Percentiles rank a stretch among this genome's conserved stretches.
These are phyloP conservation scores for Mycena haematopus DNA, from an alignment of 768 basidiomycete species.

Conservation along the genomic window DNA sequence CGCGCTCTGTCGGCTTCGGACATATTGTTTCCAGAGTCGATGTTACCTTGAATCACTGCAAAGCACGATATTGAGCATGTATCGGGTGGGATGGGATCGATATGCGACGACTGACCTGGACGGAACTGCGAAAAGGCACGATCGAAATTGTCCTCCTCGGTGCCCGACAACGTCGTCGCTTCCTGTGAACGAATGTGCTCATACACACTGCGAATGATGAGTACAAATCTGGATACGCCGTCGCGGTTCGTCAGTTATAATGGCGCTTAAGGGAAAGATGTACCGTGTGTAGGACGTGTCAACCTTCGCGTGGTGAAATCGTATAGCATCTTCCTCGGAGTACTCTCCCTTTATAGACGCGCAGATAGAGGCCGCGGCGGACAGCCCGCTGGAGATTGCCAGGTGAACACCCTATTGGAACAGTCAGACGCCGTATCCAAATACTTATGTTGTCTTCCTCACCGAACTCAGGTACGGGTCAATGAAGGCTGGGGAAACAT, in stretches of 20 bases:
- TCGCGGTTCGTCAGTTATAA: neutral
- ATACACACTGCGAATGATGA: neutral
- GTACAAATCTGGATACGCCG: neutral
- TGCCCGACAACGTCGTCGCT: neutral
- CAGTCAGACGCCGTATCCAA: neutral
- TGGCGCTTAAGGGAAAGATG: neutral
- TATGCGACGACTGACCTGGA: neutral
- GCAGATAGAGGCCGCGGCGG: neutral
- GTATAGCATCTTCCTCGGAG: neutral
- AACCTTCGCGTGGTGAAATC: neutral
- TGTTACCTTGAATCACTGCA: neutral
- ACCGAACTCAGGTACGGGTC: neutral
- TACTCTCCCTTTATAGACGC: neutral
- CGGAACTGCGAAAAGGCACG: neutral
- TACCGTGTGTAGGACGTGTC: neutral
- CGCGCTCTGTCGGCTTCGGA: neutral
- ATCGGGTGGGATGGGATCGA: neutral
- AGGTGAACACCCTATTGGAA: neutral
- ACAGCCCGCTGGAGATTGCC: neutral
- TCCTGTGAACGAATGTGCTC: neutral
- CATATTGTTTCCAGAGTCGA: neutral
- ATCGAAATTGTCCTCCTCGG: neutral
- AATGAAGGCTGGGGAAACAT: neutral
- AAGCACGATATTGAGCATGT: neutral
- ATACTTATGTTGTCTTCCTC: neutral